Percentiles rank a stretch among this genome's conserved stretches.
Evolutionary conservation across 306 rosid species (phyloP).

Genomic region (Delonix regia): DNA sequence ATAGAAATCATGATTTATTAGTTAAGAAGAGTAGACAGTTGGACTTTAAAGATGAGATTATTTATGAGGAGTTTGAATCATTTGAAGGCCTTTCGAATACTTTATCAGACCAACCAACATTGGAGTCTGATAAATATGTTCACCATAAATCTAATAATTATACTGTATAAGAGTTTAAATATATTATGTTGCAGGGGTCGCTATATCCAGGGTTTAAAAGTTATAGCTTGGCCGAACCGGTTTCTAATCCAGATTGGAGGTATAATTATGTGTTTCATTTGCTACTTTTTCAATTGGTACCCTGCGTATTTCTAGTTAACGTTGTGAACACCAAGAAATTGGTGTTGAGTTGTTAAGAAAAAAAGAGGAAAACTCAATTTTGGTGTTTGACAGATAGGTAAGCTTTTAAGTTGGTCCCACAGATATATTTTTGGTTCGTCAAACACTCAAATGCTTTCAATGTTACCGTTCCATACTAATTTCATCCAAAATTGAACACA

Average conservation of each 20-base stretch:
- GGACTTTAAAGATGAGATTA: neutral
- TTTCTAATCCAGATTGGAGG: constrained; percentile 33
- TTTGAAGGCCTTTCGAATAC: neutral
- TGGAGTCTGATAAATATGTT: constrained; percentile 18
- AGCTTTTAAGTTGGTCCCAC: neutral
- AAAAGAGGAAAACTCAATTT: neutral
- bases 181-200: neutral
- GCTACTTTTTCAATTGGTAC: neutral
- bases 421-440: neutral
- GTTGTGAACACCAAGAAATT: neutral
- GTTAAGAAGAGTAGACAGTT: neutral
- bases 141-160: neutral
- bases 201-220: constrained; percentile 16
- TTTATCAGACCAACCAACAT: neutral
- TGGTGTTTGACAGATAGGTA: too few relatives aligned
- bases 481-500: neutral
- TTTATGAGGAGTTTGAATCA: constrained; percentile 11
- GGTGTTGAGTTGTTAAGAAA: neutral
- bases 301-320: neutral
- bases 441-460: neutral
- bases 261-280: constrained; percentile 4
- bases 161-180: neutral
- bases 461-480: neutral
- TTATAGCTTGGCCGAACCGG: constrained; percentile 25
- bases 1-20: neutral